Conservation (phyloP, 768 basidiomycete species). For the Suillus decipiens region DNA sequence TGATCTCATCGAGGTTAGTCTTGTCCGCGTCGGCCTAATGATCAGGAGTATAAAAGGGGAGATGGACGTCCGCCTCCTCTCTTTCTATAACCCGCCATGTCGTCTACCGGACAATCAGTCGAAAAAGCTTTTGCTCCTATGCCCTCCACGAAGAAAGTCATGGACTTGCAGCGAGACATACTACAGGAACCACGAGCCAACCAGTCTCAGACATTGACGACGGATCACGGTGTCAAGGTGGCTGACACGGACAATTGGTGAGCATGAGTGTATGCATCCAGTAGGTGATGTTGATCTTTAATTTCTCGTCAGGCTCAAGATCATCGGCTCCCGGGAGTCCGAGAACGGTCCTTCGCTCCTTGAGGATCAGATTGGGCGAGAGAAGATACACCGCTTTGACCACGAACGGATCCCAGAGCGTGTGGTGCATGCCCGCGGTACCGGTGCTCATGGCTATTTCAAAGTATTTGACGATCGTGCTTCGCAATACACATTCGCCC, state of each 20-base stretch:
- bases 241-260: constrained; percentile 70
- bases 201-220: constrained; percentile 42
- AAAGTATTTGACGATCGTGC: constrained; percentile 68
- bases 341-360: constrained; percentile 65
- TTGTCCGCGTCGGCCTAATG: constrained; percentile 7
- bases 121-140: constrained; percentile 16
- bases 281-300: constrained; percentile 10
- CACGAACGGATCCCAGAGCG: constrained; percentile 92
- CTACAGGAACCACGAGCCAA: constrained; percentile 21
- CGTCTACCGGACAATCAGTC: constrained; percentile 19
- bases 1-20: constrained; percentile 1
- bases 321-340: constrained; percentile 13
- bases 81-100: constrained; percentile 11
- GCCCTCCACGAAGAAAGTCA: constrained; percentile 22
- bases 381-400: constrained; percentile 80
- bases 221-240: constrained; percentile 60
- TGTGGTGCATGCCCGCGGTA: constrained; percentile 70
- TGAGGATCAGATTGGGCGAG: constrained; percentile 75
- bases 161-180: constrained; percentile 28
- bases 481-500: constrained; percentile 68
- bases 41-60: not conserved
- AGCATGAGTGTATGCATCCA: constrained; percentile 7
- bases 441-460: constrained; percentile 84
- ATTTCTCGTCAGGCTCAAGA: constrained; percentile 51
- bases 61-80: not conserved